Evolutionary conservation across 2,329 filamentous ascomycete species (phyloP).

Genomic region (Aureobasidium subglaciale): DNA sequence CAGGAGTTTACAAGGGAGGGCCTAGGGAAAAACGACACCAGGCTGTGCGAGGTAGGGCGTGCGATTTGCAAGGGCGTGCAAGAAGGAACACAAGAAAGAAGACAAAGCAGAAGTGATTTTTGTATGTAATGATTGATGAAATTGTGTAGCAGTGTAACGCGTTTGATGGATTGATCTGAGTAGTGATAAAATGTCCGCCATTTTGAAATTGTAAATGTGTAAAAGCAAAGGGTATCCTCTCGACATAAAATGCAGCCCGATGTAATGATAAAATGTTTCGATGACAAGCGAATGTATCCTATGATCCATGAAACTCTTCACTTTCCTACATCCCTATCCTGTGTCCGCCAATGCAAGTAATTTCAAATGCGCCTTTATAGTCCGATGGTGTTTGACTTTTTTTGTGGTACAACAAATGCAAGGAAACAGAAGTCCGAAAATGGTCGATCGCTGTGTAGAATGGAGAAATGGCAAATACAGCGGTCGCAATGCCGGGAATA

Average conservation of each 20-base stretch:
- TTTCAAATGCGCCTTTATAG: slow-evolving; percentile 9
- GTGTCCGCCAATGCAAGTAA: not conserved
- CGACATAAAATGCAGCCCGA: slow-evolving; percentile 5
- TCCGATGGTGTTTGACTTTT: slow-evolving; percentile 6
- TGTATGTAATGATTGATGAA: not conserved
- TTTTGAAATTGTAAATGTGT: not conserved
- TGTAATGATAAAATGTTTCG: slow-evolving; percentile 5
- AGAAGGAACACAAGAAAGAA: not conserved
- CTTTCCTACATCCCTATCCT: not conserved
- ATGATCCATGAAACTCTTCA: not conserved
- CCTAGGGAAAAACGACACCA: too few species aligned
- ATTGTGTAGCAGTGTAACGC: not conserved
- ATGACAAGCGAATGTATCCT: slow-evolving; percentile 15
- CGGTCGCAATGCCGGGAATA: not conserved
- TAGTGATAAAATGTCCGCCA: not conserved
- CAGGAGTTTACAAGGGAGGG: not conserved
- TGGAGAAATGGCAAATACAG: not conserved
- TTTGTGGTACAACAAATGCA: slow-evolving; percentile 11
- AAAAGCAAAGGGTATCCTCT: slow-evolving; percentile 15
- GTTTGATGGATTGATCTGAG: too few species aligned
- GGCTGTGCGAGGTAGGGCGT: slow-evolving; percentile 4
- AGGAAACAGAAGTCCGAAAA: not conserved
- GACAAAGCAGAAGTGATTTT: not conserved
- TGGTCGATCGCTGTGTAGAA: slow-evolving; percentile 3
- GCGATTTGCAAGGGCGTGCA: not conserved